Evolutionary conservation across 331 rosid genomes (phyloP).

Genomic region (Dryas integrifolia): DNA sequence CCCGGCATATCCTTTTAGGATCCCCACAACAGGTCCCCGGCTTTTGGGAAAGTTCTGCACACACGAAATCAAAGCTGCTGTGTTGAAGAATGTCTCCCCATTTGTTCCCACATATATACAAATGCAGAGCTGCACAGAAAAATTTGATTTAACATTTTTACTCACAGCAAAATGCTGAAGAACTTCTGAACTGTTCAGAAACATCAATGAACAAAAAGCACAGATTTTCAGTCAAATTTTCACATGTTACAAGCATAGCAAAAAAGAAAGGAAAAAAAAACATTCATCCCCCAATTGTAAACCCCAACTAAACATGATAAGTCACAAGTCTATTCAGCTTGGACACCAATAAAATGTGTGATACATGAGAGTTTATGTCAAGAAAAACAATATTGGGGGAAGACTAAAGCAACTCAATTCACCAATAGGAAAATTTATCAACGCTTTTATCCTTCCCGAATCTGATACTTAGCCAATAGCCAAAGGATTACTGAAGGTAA

Average conservation of each 20-base stretch:
- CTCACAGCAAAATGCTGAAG: not conserved
- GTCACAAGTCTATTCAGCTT: not conserved
- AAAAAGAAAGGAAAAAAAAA: not conserved
- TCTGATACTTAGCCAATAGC: not conserved
- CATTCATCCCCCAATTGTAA: constrained; percentile 1
- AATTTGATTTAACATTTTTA: not conserved
- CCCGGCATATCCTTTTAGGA: constrained; percentile 78
- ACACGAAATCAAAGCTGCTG: constrained; percentile 65
- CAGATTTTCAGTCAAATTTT: not conserved
- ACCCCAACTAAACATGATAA: not conserved
- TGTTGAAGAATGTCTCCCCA: constrained; percentile 80
- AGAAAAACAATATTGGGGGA: not conserved
- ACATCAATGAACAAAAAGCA: not conserved
- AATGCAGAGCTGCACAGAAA: constrained; percentile 61
- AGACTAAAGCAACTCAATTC: not conserved
- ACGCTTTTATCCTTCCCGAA: not conserved
- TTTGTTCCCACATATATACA: constrained; percentile 64
- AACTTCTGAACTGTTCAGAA: not conserved
- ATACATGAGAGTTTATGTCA: not conserved
- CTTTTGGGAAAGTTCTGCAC: constrained; percentile 76
- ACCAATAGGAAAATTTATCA: not conserved
- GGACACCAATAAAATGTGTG: not conserved
- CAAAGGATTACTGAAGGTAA: not conserved
- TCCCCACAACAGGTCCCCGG: constrained; percentile 80
- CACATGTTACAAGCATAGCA: constrained; percentile 6